Evolutionary conservation across 2,329 filamentous ascomycete species (phyloP), one percentile per base, ranked within the genome.

Genomic region (Gaeumannomyces tritici): DNA sequence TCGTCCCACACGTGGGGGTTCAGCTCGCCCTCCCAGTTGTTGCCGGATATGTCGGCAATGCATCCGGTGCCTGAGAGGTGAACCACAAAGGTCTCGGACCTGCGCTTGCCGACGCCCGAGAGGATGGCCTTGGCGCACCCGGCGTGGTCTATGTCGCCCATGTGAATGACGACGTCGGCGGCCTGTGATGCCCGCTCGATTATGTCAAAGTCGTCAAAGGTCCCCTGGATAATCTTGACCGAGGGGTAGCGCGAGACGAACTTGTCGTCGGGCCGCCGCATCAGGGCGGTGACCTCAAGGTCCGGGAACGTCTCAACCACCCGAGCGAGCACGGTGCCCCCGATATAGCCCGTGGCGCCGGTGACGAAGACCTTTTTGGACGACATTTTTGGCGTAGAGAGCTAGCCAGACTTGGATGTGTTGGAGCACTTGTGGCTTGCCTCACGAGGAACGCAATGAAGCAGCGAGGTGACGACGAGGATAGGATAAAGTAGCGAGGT

Each of bases 271-370:
- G 55, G 61, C n/a, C 31, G 7, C 31, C 61, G 55, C 31, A 58
- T 28, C 7, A 59, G 55, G 21, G 55, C 55, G 2, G 29, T 59
- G 26, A 62, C 55, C 31, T 58, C 55, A 5, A 62, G 55, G 11
- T 26, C 54, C 3, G 61, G 61, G 69, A 69, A 70, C 60, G 69
- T 68, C 8, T 64, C 62, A 60, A 71, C 65, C 55, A 71, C 64
- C 26, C 61, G 61, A 35, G 65, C 62, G 47, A 71, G 62, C 9
- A 58, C 61, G 42, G 55, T 54, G 27, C 55, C 55, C 3, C 61
- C 61, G 31, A 62, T 58, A 33, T 57, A 62, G 31, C 61, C 54
- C 65, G 64, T 7, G 67, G 62, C 28, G 63, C 67, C 12, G 67
- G 69, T 26, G 68, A 65, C 47, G 29, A 51, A 47, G n/a, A 59